Evolutionary conservation across 1,139 yeast species (phyloP).

Genomic region (Suhomyces bokatorum): DNA sequence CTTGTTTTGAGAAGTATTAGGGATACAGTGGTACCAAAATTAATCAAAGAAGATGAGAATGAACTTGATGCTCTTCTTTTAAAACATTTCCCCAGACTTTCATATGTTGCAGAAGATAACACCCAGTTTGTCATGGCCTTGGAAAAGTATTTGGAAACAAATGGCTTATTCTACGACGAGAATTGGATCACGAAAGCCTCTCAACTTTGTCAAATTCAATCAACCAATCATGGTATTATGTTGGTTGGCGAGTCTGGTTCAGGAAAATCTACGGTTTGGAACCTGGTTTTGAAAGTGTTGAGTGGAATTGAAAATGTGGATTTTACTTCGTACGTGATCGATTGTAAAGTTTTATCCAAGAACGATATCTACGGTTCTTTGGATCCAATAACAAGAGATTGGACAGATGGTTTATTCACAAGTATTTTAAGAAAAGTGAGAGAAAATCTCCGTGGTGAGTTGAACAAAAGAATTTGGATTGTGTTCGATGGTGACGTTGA

Average conservation of each 20-base stretch:
- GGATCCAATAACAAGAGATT: slow-evolving; percentile 79
- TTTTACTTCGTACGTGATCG: slow-evolving; percentile 51
- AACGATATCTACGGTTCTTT: slow-evolving; percentile 67
- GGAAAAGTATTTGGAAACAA: slow-evolving; percentile 14
- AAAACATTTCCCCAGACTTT: slow-evolving; percentile 27
- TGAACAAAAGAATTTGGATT: slow-evolving; percentile 64
- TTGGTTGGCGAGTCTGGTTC: slow-evolving; percentile 75
- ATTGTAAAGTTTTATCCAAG: slow-evolving; percentile 74
- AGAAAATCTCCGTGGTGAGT: slow-evolving; percentile 62
- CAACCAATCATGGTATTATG: slow-evolving; percentile 78
- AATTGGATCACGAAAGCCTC: slow-evolving; percentile 57
- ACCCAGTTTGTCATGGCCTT: slow-evolving; percentile 19
- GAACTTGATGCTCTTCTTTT: slow-evolving; percentile 34
- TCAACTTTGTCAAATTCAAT: slow-evolving; percentile 64
- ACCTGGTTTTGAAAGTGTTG: slow-evolving; percentile 49
- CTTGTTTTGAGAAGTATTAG: slow-evolving; percentile 55
- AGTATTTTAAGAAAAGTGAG: slow-evolving; percentile 59
- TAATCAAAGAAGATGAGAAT: slow-evolving; percentile 51
- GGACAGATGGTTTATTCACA: slow-evolving; percentile 90
- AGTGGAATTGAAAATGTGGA: slow-evolving; percentile 36
- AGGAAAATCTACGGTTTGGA: slow-evolving; percentile 68
- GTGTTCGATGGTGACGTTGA: slow-evolving; percentile 93
- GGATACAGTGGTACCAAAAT: slow-evolving; percentile 66
- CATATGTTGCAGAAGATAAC: slow-evolving; percentile 16
- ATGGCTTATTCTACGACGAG: slow-evolving; percentile 30